A percentile compares a stretch with the other conserved stretches of the same genome.
These are phyloP conservation scores for Colletotrichum sojae DNA, from an alignment of 2,329 filamentous ascomycete species.

Conservation along the genomic window DNA sequence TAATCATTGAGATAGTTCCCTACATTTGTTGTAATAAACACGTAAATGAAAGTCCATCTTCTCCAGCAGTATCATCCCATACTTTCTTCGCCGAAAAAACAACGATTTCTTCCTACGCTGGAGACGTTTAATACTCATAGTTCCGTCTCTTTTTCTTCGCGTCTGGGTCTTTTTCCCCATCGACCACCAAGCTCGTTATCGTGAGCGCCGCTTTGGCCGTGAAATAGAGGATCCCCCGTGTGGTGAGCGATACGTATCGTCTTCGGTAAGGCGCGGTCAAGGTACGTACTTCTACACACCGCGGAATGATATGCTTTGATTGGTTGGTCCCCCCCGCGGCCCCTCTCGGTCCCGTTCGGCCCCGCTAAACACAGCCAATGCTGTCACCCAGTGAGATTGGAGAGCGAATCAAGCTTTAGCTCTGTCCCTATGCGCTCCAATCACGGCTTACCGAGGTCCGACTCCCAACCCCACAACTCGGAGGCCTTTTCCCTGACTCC, in stretches of 20 bases:
- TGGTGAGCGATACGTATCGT: neutral
- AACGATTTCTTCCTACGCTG: too few species aligned
- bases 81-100: too few species aligned
- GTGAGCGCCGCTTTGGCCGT: neutral
- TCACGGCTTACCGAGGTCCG: neutral
- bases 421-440: slow-evolving; percentile 32
- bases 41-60: too few species aligned
- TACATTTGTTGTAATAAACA: too few species aligned
- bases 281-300: neutral
- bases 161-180: neutral
- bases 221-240: neutral
- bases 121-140: too few species aligned
- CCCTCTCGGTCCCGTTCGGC: neutral
- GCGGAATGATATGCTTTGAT: neutral
- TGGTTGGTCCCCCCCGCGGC: neutral
- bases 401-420: slow-evolving; percentile 28
- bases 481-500: neutral
- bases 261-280: neutral
- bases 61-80: too few species aligned
- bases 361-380: slow-evolving; percentile 12
- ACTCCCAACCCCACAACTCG: neutral
- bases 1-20: too few species aligned
- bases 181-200: neutral
- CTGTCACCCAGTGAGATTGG: slow-evolving; percentile 24
- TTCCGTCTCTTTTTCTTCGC: slow-evolving; percentile 7